These are phyloP conservation scores for Candida insectorum DNA, from an alignment of 805 yeast species.

Conservation along the genomic window DNA sequence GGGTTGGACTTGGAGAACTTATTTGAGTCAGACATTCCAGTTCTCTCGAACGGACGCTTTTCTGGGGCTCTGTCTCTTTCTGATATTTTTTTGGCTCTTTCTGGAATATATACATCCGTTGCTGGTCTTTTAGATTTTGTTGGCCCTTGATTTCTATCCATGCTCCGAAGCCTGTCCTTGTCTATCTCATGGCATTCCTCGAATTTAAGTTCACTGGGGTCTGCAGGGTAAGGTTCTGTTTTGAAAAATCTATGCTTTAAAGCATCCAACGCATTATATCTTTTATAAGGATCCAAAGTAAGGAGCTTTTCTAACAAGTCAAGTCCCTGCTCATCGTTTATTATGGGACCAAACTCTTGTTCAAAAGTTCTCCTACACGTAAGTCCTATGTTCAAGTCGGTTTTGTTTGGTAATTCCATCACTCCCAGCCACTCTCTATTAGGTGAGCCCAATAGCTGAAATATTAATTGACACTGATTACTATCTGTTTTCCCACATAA, in stretches of 20 bases:
- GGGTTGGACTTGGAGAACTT: too few species aligned
- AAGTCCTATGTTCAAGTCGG: slow-evolving; percentile 44
- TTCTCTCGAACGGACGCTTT: too few species aligned
- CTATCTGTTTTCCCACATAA: slow-evolving; percentile 81
- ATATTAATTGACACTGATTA: slow-evolving; percentile 82
- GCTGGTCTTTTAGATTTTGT: too few species aligned
- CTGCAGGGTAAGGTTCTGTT: slow-evolving; percentile 61
- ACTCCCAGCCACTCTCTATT: slow-evolving; percentile 60
- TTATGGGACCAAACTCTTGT: slow-evolving; percentile 41
- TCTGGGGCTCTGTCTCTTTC: too few species aligned
- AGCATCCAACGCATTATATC: slow-evolving; percentile 81
- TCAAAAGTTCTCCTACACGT: slow-evolving; percentile 46
- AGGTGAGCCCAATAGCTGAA: slow-evolving; percentile 82
- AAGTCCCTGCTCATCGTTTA: slow-evolving; percentile 48
- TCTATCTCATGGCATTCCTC: slow-evolving; percentile 92
- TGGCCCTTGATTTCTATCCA: too few species aligned
- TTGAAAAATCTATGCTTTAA: slow-evolving; percentile 66
- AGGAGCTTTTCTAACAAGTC: slow-evolving; percentile 60
- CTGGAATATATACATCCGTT: too few species aligned
- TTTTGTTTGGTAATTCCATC: slow-evolving; percentile 52
- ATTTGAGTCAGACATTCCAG: too few species aligned
- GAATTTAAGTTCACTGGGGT: slow-evolving; percentile 51
- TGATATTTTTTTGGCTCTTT: too few species aligned
- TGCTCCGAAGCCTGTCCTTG: slow-evolving; percentile 36
- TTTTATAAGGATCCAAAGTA: slow-evolving; percentile 62